phyloP scores from a whole-genome alignment of 495 filamentous ascomycete genomes.

The Podospora pseudoanserina region DNA sequence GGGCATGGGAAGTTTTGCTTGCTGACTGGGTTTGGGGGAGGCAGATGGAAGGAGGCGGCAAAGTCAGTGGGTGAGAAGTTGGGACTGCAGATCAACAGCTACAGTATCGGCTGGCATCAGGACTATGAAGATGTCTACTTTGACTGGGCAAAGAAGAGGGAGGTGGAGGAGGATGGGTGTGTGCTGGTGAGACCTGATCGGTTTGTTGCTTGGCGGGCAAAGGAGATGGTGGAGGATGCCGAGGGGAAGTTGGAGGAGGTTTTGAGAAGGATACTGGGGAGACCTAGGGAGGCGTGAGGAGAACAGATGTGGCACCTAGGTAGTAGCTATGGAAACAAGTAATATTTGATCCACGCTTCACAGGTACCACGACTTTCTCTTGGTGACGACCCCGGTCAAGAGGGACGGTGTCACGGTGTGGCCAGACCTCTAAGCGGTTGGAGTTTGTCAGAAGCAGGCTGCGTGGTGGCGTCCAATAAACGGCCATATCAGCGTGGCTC shows the following conservation, averaged over 20 bases:
- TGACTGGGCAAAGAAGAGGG: constrained; percentile 34
- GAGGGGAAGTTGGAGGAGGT: constrained; percentile 26
- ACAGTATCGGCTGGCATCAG: constrained; percentile 38
- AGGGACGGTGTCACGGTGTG: no score
- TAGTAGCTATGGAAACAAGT: background rate
- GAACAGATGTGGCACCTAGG: background rate
- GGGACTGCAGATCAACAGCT: constrained; percentile 30
- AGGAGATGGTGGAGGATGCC: constrained; percentile 22
- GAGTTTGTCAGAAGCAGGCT: constrained; percentile 1
- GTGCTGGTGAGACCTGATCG: constrained; percentile 43
- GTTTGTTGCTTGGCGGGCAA: constrained; percentile 43
- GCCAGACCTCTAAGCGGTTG: background rate
- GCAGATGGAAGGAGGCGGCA: constrained; percentile 33
- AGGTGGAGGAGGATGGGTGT: constrained; percentile 39
- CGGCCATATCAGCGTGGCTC: background rate
- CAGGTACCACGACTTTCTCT: background rate
- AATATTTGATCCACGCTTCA: background rate
- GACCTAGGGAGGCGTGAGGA: background rate
- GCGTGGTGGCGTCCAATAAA: constrained; percentile 6
- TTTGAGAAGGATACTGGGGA: constrained; percentile 26
- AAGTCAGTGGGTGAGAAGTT: constrained; percentile 16
- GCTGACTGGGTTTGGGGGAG: constrained; percentile 37
- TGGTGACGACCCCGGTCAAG: background rate
- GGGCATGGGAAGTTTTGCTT: constrained; percentile 37
- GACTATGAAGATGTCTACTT: constrained; percentile 41